phyloP scores from a whole-genome alignment of 352 stramenopile species.

The Peronospora destructor region DNA sequence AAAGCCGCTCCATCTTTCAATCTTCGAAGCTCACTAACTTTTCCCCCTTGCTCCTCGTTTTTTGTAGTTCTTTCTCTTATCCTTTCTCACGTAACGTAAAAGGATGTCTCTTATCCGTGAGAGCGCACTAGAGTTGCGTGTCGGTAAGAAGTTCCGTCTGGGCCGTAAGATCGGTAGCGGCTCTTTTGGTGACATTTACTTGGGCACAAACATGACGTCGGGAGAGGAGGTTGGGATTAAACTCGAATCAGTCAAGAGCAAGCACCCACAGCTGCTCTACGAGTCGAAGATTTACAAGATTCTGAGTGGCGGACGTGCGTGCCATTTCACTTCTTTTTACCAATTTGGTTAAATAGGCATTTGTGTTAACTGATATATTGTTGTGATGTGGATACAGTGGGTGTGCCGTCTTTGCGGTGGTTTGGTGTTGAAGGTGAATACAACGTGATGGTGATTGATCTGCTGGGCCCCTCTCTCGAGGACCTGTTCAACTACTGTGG shows the following conservation, averaged over 20 bases:
- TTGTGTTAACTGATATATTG: constrained; percentile 13
- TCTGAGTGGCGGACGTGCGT: constrained; percentile 96
- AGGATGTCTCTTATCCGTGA: constrained; percentile 64
- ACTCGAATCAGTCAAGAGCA: constrained; percentile 96
- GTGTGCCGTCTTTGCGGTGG: constrained; percentile 97
- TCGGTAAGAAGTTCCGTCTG: constrained; percentile 99
- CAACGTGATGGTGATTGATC: constrained; percentile 99
- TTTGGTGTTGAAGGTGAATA: constrained; percentile 99
- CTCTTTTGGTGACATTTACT: constrained; percentile 99
- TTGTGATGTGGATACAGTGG: constrained; percentile 63
- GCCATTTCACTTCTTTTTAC: neutral
- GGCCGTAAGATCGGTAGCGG: constrained; percentile 98
- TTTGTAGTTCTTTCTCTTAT: constrained; percentile 13
- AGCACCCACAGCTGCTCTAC: constrained; percentile 98
- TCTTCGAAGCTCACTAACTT: constrained; percentile 10
- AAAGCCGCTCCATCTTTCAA: neutral
- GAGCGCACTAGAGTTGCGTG: constrained; percentile 92
- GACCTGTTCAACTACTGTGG: constrained; percentile 88
- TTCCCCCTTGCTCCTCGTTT: neutral
- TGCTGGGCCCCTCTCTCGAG: constrained; percentile 93
- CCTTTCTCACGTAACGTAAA: constrained; percentile 7
- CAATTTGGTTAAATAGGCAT: neutral
- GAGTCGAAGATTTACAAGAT: constrained; percentile 99
- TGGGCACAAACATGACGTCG: constrained; percentile 99
- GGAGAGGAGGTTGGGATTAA: constrained; percentile 98